Conservation (phyloP, 441 rosid species). For the Sinapis alba region DNA sequence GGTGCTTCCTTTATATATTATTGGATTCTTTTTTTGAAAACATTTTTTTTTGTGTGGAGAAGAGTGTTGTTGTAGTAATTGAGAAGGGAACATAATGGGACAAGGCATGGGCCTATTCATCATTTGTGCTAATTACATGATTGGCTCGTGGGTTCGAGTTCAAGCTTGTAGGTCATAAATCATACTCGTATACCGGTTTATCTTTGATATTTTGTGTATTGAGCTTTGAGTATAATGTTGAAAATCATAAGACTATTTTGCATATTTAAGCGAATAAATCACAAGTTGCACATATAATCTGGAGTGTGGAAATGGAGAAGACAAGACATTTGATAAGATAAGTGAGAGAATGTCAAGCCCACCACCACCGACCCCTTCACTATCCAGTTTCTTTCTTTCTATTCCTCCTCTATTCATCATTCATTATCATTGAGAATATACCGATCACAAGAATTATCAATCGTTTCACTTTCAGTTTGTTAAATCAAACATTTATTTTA, state of each 20-base stretch:
- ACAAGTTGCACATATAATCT: neutral
- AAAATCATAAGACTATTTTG: neutral
- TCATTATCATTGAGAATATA: constrained; percentile 19
- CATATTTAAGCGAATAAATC: neutral
- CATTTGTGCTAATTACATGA: constrained; percentile 36
- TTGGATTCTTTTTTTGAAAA: neutral
- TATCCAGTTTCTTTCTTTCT: constrained; percentile 21
- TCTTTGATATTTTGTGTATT: constrained; percentile 8
- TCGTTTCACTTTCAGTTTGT: neutral
- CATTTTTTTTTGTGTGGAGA: constrained; percentile 14
- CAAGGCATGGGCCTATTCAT: constrained; percentile 44
- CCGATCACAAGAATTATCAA: constrained; percentile 4
- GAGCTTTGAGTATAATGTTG: constrained; percentile 17
- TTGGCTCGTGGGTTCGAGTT: constrained; percentile 34
- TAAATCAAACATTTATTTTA: neutral
- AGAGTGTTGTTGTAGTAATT: constrained; percentile 22
- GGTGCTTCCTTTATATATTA: constrained; percentile 25
- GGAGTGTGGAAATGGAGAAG: constrained; percentile 43
- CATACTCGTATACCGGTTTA: constrained; percentile 6
- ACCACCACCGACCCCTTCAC: constrained; percentile 35
- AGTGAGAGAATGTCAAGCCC: constrained; percentile 38
- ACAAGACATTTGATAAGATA: constrained; percentile 44
- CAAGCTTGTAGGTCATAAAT: constrained; percentile 5
- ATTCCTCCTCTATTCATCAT: constrained; percentile 30
- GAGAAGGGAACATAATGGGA: constrained; percentile 42